These are phyloP conservation scores for Scheffersomyces titani DNA, from an alignment of 1,139 yeast genomes.

Conservation along the genomic window DNA sequence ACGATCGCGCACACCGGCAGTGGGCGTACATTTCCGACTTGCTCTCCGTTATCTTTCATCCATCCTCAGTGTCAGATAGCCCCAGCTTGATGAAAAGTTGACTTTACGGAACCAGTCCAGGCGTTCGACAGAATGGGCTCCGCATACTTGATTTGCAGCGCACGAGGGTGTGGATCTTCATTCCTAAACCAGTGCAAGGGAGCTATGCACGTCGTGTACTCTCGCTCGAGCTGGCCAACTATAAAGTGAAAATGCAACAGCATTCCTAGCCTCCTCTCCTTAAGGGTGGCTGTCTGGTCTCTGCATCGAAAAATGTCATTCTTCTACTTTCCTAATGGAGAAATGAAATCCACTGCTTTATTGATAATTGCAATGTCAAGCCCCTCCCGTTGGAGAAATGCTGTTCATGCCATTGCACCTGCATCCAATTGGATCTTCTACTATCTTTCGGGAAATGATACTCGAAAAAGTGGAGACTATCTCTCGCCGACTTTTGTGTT, in stretches of 20 bases:
- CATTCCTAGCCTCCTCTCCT: neutral
- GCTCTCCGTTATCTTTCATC: neutral
- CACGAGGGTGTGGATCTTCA: neutral
- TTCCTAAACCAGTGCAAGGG: neutral
- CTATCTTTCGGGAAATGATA: neutral
- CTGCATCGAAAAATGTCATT: neutral
- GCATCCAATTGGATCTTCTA: neutral
- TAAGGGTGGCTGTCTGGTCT: neutral
- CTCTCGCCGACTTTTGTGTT: neutral
- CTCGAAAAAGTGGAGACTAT: neutral
- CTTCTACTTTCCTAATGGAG: neutral
- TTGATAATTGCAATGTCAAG: neutral
- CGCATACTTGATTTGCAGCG: neutral
- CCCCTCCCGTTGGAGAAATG: neutral
- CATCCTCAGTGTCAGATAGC: neutral
- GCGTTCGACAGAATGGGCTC: neutral
- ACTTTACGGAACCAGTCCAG: neutral
- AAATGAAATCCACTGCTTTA: neutral
- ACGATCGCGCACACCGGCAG: too few relatives aligned
- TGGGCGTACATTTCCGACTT: neutral
- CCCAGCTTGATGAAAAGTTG: neutral
- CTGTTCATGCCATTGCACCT: too few relatives aligned
- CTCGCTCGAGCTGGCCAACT: neutral
- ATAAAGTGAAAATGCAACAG: neutral
- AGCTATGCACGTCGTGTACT: neutral